These are phyloP conservation scores for Pythium dissotocum DNA, from an alignment of 352 stramenopile genomes.

Conservation along the genomic window DNA sequence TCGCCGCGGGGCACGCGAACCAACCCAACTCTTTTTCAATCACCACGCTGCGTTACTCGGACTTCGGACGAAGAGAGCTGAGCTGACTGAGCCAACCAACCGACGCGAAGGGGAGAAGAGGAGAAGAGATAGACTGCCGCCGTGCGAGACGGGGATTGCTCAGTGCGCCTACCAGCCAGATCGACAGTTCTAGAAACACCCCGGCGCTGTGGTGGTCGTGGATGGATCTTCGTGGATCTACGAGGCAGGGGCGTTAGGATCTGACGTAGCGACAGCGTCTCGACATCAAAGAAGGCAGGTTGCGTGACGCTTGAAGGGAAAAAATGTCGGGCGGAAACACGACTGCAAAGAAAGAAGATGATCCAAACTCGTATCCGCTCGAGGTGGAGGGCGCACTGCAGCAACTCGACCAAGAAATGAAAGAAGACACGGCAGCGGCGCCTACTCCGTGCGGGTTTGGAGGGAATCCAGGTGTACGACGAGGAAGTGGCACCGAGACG, in stretches of 20 bases:
- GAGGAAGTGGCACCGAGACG: constrained; percentile 17
- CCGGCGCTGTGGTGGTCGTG: neutral
- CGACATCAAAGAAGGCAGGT: neutral
- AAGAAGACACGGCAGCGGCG: constrained; percentile 13
- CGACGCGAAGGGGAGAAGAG: neutral
- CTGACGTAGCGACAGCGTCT: neutral
- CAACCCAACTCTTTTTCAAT: neutral
- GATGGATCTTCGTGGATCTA: neutral
- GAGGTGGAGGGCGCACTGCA: constrained; percentile 5
- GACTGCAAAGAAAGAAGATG: neutral
- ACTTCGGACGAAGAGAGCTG: too few relatives aligned
- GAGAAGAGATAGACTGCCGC: neutral
- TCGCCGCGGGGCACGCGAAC: neutral
- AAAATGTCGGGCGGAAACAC: constrained; percentile 14
- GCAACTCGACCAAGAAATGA: constrained; percentile 20
- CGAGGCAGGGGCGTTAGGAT: neutral
- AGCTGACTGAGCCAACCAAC: neutral
- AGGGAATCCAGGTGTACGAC: neutral
- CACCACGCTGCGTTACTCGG: too few relatives aligned
- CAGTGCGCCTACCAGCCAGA: neutral
- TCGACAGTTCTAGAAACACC: neutral
- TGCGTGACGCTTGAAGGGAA: neutral
- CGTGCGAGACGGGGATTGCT: too few relatives aligned
- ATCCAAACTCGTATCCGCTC: neutral
- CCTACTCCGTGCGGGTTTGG: neutral